These are phyloP conservation scores for Porphyrellus cyaneotinctus DNA, from an alignment of 768 basidiomycete species.

Conservation along the genomic window DNA sequence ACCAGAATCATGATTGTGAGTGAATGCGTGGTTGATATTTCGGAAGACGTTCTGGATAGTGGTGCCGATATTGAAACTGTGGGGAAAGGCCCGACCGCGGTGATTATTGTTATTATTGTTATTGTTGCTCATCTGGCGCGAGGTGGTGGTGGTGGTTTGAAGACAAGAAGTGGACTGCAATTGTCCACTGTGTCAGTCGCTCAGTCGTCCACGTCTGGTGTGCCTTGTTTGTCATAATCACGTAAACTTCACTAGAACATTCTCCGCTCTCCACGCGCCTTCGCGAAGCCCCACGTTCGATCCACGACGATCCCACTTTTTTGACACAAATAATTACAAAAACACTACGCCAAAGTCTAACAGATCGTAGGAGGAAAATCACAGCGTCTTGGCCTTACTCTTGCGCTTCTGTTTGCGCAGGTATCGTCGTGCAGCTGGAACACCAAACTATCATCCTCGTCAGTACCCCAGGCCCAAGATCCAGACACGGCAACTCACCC, in stretches of 20 bases:
- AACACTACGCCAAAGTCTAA: neutral
- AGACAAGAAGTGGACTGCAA: constrained; percentile 15
- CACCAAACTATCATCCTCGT: constrained; percentile 51
- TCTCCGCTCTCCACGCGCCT: constrained; percentile 17
- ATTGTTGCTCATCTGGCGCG: constrained; percentile 25
- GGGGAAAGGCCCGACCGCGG: constrained; percentile 12
- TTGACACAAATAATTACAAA: neutral
- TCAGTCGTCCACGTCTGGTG: constrained; percentile 7
- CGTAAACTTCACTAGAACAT: constrained; percentile 33
- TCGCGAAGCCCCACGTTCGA: constrained; percentile 12
- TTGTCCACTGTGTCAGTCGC: too few species aligned
- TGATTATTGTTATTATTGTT: constrained; percentile 6
- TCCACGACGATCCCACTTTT: neutral
- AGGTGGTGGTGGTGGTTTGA: constrained; percentile 18
- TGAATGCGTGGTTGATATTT: constrained; percentile 32
- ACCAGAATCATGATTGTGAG: constrained; percentile 3
- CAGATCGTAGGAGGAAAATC: constrained; percentile 2
- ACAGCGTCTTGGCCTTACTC: constrained; percentile 31
- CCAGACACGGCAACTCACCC: constrained; percentile 42
- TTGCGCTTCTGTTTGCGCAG: constrained; percentile 36
- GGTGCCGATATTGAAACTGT: constrained; percentile 23
- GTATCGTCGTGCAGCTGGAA: constrained; percentile 54
- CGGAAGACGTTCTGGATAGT: constrained; percentile 30
- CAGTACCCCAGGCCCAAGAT: constrained; percentile 2
- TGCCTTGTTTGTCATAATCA: constrained; percentile 21